A percentile compares a stretch with the other conserved stretches of the same genome.
These are phyloP conservation scores for Cystobasidium tubakii DNA, from an alignment of 768 basidiomycete species.

Conservation along the genomic window DNA sequence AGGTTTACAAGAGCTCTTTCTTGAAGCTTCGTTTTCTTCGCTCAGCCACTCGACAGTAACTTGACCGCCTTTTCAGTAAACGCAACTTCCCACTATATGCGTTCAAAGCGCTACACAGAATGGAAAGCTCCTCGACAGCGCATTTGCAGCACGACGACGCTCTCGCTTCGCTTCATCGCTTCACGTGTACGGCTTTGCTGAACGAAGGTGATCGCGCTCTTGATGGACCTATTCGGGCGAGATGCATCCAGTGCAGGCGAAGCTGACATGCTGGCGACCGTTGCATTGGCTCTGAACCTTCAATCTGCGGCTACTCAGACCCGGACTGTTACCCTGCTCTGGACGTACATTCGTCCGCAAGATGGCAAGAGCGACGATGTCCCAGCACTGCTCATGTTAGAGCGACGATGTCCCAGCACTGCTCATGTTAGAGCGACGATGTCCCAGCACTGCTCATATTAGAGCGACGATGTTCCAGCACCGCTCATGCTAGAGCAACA, in stretches of 20 bases:
- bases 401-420: too few relatives aligned
- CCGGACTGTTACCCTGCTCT: conserved; percentile 63
- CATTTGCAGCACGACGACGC: not conserved
- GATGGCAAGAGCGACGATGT: conserved; percentile 44
- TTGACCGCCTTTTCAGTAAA: too few relatives aligned
- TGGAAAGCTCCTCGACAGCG: too few relatives aligned
- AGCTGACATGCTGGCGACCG: not conserved
- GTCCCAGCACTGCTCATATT: too few relatives aligned
- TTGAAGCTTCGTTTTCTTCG: too few relatives aligned
- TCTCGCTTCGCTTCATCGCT: not conserved
- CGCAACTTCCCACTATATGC: too few relatives aligned
- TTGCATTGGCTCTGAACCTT: not conserved
- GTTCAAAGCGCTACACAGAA: too few relatives aligned
- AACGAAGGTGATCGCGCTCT: conserved; percentile 53
- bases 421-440: too few relatives aligned
- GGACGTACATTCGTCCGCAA: conserved; percentile 54
- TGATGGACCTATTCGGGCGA: not conserved
- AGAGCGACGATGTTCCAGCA: too few relatives aligned
- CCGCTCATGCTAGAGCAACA: too few relatives aligned
- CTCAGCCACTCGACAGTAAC: too few relatives aligned
- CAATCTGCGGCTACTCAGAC: conserved; percentile 57
- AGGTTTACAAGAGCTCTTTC: too few relatives aligned
- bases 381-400: conserved; percentile 66
- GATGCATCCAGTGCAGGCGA: not conserved
- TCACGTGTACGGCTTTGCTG: conserved; percentile 50